Evolutionary conservation across 768 basidiomycete genomes (phyloP), one percentile per base, ranked within the genome.

Genomic region (Tricholomella constricta): DNA sequence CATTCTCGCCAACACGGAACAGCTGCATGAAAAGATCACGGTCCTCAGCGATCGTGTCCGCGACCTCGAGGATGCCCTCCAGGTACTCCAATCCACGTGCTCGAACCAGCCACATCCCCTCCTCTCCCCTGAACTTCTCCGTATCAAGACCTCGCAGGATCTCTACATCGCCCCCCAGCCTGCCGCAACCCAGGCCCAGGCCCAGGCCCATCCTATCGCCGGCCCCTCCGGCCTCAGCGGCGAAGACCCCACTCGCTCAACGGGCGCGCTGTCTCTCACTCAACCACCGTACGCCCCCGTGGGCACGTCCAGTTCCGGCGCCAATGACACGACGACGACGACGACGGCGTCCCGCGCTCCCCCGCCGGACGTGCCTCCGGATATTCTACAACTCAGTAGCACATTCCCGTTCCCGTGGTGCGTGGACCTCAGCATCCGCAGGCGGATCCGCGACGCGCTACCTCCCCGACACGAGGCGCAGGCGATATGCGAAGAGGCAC

Each of bases 341-440:
- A 32, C 31, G 4, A 14, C 9, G 31, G 14, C 31, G 31, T 11
- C 31, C 9, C 31, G 14, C 10, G 10, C 14, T 14, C 10, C 31
- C 26, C 70, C 72, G 23, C 74, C 76, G 6, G 69, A 78, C 40
- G 75, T 79, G 20, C 68, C 74, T 17, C 69, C 73, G 22, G 76
- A 80, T 65, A 72, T 86, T 37, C 69, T 83, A 23, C 77, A 81
- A 58, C 76, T 89, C 46, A 85, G 84, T 61, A 75, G 82, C 45
- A 80, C 83, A 0, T 89, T 88, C 58, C 87, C 87, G 1, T 86
- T 86, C 45, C 84, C 85, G 0, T 86, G 84, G 82, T 72, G 79
- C 12, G 77, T 83, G 17, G 81, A 88, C 66, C 78, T 85, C 52
- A 75, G 74, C 55, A 82, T 85, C 62, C 79, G 86, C 36, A 78